Evolutionary conservation across 345 rosid genomes (phyloP).

Genomic region (Populus tremula): DNA sequence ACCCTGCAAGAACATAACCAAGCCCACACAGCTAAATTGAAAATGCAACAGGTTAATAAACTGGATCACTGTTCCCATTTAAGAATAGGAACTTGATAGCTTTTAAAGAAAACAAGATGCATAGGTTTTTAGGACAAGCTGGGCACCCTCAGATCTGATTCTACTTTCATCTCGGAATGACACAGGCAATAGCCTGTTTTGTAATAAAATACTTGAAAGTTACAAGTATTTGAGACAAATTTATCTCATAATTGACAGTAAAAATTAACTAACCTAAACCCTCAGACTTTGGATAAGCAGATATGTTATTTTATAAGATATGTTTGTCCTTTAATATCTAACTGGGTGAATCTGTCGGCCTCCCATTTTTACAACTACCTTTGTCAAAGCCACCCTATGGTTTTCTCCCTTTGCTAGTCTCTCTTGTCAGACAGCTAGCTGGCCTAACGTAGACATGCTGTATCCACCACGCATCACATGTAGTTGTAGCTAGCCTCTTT

Average conservation of each 20-base stretch:
- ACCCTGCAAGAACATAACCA: neutral
- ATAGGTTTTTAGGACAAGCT: neutral
- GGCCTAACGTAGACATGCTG: slow-evolving; percentile 1
- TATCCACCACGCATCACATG: slow-evolving; percentile 9
- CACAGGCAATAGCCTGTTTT: neutral
- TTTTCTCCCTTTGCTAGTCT: neutral
- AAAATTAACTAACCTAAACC: neutral
- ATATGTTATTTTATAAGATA: neutral
- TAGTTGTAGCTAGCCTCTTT: neutral
- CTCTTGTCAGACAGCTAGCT: neutral
- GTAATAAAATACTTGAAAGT: neutral
- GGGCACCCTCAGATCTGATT: slow-evolving; percentile 5
- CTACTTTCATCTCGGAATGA: neutral
- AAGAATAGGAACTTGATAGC: neutral
- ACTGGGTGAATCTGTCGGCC: neutral
- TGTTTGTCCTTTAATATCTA: neutral
- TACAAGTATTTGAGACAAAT: neutral
- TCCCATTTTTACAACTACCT: neutral
- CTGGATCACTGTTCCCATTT: neutral
- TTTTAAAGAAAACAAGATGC: neutral
- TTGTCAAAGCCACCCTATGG: neutral
- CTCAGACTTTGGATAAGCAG: neutral
- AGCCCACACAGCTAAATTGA: too few relatives aligned
- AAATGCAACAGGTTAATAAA: neutral
- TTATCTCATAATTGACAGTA: neutral